A percentile compares a stretch with the other conserved stretches of the same genome.
These are phyloP conservation scores for Scleroderma bovista DNA, from an alignment of 768 basidiomycete species.

Conservation along the genomic window DNA sequence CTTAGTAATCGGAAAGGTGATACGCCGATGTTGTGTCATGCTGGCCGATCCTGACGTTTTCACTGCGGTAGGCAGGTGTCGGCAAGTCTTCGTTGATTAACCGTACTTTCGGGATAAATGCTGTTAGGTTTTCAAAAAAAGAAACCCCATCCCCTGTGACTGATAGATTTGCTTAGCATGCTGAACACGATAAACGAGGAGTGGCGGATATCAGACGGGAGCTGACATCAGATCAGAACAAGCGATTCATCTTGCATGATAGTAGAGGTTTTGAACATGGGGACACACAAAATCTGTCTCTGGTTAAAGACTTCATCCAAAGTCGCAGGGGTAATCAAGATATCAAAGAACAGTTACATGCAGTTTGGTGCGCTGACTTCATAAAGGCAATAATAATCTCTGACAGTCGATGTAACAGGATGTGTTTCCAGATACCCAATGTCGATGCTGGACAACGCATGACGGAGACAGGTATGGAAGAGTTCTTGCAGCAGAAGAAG, in stretches of 20 bases:
- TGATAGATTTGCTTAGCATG: background rate
- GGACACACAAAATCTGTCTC: background rate
- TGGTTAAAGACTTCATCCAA: slow-evolving; percentile 9
- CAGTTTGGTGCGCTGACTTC: slow-evolving; percentile 10
- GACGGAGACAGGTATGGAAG: background rate
- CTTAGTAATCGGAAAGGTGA: background rate
- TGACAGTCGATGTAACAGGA: background rate
- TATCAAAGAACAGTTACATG: slow-evolving; percentile 8
- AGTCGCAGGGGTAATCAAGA: background rate
- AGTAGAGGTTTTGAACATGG: slow-evolving; percentile 13
- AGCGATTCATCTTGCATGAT: slow-evolving; percentile 12
- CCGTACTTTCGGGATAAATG: background rate
- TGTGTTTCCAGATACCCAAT: slow-evolving; percentile 1
- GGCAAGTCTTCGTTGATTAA: background rate
- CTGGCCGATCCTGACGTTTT: background rate
- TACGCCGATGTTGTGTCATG: background rate
- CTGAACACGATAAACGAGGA: background rate
- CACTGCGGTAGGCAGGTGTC: background rate
- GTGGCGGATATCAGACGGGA: slow-evolving; percentile 9
- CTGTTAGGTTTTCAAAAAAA: too few species aligned
- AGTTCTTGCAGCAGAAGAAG: background rate
- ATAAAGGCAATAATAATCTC: background rate
- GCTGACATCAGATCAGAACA: slow-evolving; percentile 10
- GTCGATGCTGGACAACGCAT: background rate
- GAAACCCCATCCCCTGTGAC: too few species aligned